Percentiles rank a stretch among this genome's conserved stretches.
These are phyloP conservation scores for Sarcodon sp. DNA, from an alignment of 768 basidiomycete species.

Conservation along the genomic window DNA sequence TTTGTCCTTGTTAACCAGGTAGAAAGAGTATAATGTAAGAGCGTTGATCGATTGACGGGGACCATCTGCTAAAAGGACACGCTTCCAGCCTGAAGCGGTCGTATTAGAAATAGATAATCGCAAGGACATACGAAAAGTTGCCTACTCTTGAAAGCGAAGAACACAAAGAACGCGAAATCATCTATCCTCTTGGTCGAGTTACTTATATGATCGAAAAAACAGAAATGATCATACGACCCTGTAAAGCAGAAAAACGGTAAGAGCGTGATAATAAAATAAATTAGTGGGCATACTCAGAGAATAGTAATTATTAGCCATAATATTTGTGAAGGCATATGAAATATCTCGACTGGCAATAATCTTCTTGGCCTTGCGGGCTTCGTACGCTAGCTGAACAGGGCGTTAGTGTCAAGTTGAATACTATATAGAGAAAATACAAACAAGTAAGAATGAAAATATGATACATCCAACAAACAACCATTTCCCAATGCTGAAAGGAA, in stretches of 20 bases:
- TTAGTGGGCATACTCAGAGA: slow-evolving; percentile 59
- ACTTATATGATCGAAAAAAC: slow-evolving; percentile 94
- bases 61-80: slow-evolving; percentile 82
- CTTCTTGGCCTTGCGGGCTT: slow-evolving; percentile 82
- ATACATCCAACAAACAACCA: slow-evolving; percentile 99
- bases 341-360: slow-evolving; percentile 95
- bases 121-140: slow-evolving; percentile 2
- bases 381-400: slow-evolving; percentile 65
- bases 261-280: slow-evolving; percentile 1
- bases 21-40: slow-evolving; percentile 93
- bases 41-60: slow-evolving; percentile 97
- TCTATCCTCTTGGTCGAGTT: slow-evolving; percentile 94
- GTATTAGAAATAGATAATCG: not conserved
- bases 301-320: slow-evolving; percentile 95
- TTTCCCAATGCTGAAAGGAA: slow-evolving; percentile 81
- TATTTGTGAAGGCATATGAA: slow-evolving; percentile 95
- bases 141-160: slow-evolving; percentile 98
- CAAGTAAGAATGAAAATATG: slow-evolving; percentile 93
- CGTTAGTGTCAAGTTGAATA: not conserved
- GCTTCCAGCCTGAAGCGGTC: slow-evolving; percentile 59
- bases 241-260: slow-evolving; percentile 1
- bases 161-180: slow-evolving; percentile 97
- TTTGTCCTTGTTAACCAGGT: slow-evolving; percentile 35
- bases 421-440: slow-evolving; percentile 23
- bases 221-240: slow-evolving; percentile 96